Evolutionary conservation across 2,329 filamentous ascomycete species (phyloP), one percentile per base, ranked within the genome.

Genomic region (Xylaria polymorpha): DNA sequence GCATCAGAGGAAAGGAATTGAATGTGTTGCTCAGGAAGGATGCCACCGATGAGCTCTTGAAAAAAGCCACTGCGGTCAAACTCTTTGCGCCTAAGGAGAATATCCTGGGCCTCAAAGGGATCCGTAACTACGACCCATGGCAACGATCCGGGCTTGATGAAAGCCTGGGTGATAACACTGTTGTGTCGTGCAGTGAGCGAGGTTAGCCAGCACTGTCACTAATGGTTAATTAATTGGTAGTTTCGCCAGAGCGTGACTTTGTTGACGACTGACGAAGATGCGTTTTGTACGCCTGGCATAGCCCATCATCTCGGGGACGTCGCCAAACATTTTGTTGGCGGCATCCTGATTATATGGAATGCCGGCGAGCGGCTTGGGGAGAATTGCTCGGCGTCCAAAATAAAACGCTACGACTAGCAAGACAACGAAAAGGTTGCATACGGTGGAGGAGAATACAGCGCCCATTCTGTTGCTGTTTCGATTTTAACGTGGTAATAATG

Each of bases 101-200:
- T 79, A 70, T 85, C 83, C 71, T 84, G 81, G 18, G 76, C 74
- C 73, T 85, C 83, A 3, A 76, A 76, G 10, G 78, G 81, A 65
- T 85, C 84, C 22, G 79, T 76, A 4, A 87, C 69, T 4, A 87
- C 64, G 0, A 87, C 76, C 73, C 79, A 80, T 1, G 85, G 85
- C 35, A 76, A 77, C 0, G 72, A 70, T 18, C 85, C 78, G 0
- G 85, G 84, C 7, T 77, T 75, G 61, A 85, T 74, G 73, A 86
- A 87, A 6, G 83, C 75, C 71, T 88, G 86, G 6, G 82, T 74
- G 66, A 87, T 79, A 0, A 84, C 82, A 12, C 79, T 80, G 6
- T 81, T 71, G 56, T 81, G 77, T 10, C 75, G 75, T 22, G 66
- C 66, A 3, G 75, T 77, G 14, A 80, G 70, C n/a, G 77, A 77